Percentiles rank a stretch among this genome's conserved stretches.
phyloP scores from a whole-genome alignment of 176 grass and related monocot genomes.

The Secale cereale region DNA sequence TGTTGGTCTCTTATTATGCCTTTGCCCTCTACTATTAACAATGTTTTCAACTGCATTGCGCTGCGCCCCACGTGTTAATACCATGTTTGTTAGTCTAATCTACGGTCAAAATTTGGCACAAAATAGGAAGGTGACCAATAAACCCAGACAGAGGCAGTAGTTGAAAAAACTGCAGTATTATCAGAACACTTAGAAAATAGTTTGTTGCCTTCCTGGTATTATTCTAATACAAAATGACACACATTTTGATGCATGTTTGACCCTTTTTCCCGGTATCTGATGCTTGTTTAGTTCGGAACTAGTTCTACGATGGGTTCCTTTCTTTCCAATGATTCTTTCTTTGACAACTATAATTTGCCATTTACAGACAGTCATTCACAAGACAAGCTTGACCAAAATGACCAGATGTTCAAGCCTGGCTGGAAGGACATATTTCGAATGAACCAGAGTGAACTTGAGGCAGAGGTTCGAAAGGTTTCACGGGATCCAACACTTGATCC shows the following conservation, averaged over 20 bases:
- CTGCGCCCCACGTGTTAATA: not conserved
- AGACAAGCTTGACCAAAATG: slow-evolving; percentile 75
- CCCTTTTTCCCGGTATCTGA: not conserved
- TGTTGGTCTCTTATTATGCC: slow-evolving; percentile 25
- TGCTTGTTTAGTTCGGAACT: slow-evolving; percentile 12
- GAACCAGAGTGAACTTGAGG: slow-evolving; percentile 98
- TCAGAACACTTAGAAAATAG: no score
- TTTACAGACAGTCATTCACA: slow-evolving; percentile 47
- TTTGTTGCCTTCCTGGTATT: not conserved
- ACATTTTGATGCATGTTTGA: not conserved
- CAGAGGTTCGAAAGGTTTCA: slow-evolving; percentile 96
- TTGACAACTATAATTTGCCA: slow-evolving; percentile 23
- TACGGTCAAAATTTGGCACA: no score
- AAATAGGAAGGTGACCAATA: no score
- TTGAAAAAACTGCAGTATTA: no score
- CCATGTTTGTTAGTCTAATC: slow-evolving; percentile 2
- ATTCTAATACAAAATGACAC: not conserved
- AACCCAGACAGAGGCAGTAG: no score
- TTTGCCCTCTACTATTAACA: not conserved
- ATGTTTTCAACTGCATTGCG: not conserved
- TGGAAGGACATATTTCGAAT: slow-evolving; percentile 99
- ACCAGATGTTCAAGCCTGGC: slow-evolving; percentile 97
- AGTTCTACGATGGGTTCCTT: slow-evolving; percentile 2
- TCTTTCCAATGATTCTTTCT: not conserved
- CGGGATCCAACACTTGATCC: slow-evolving; percentile 93